phyloP scores from a whole-genome alignment of 768 basidiomycete species.

The Termitomyces sp. region DNA sequence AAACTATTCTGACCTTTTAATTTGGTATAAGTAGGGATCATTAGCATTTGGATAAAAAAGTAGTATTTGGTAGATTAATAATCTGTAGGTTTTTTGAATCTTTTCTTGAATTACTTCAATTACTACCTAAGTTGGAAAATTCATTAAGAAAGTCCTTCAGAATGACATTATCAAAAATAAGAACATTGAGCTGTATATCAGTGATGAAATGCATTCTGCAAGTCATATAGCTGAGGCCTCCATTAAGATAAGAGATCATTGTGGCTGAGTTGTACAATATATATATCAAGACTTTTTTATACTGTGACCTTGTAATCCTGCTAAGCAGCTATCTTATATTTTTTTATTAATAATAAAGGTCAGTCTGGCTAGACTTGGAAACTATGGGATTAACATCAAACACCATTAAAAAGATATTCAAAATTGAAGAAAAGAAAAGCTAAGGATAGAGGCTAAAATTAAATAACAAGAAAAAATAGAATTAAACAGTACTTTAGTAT shows the following conservation, averaged over 20 bases:
- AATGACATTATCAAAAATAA: background rate
- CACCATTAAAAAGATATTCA: background rate
- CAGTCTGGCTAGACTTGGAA: background rate
- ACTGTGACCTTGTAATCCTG: background rate
- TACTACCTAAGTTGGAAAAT: constrained; percentile 34
- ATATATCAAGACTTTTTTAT: background rate
- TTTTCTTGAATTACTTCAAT: constrained; percentile 1
- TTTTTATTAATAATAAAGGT: background rate
- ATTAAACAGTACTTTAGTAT: no score
- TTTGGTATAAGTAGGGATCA: no score
- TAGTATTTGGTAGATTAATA: no score
- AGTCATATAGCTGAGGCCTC: no score
- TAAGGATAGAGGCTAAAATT: background rate
- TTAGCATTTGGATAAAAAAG: no score
- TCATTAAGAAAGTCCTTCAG: constrained; percentile 17
- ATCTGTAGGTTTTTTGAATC: background rate
- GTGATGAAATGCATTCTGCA: constrained; percentile 23
- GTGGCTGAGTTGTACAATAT: background rate
- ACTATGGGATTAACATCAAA: background rate
- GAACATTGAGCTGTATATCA: background rate
- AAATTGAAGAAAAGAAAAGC: background rate
- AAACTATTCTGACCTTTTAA: constrained; percentile 7
- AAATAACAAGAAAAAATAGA: no score
- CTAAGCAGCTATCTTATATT: background rate
- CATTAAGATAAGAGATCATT: constrained; percentile 23